These are phyloP conservation scores for Tricladium varicosporioides DNA, from an alignment of 2,329 filamentous ascomycete species.

Conservation along the genomic window DNA sequence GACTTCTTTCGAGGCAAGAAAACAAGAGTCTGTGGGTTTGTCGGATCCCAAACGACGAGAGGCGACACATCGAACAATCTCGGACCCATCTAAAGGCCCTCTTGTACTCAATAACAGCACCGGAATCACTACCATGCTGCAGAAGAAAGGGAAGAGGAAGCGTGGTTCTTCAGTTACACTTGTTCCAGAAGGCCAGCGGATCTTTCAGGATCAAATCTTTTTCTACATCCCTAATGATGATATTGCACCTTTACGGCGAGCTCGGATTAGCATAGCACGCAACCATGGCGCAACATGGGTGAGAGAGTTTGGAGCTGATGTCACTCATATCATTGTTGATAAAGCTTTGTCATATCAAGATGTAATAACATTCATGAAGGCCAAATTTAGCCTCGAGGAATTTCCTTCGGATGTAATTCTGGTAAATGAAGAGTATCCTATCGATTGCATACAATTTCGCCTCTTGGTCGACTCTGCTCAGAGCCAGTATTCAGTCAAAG, in stretches of 20 bases:
- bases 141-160: conserved; percentile 43
- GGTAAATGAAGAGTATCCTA: conserved; percentile 66
- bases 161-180: conserved; percentile 39
- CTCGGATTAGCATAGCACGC: conserved; percentile 71
- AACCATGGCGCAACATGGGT: conserved; percentile 76
- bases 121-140: conserved; percentile 28
- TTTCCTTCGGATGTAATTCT: conserved; percentile 46
- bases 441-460: conserved; percentile 64
- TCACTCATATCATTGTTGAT: conserved; percentile 82
- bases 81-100: conserved; percentile 25
- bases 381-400: conserved; percentile 13
- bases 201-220: conserved; percentile 62
- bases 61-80: conserved; percentile 19
- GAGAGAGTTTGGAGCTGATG: conserved; percentile 47
- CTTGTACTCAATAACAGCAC: conserved; percentile 27
- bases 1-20: conserved; percentile 13
- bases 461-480: conserved; percentile 57
- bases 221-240: conserved; percentile 84
- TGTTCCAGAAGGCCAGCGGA: conserved; percentile 50
- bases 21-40: not conserved
- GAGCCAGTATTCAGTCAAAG: conserved; percentile 53
- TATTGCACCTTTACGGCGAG: conserved; percentile 60
- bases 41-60: conserved; percentile 9
- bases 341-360: conserved; percentile 62
- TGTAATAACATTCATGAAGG: conserved; percentile 54